Percentiles rank a stretch among this genome's conserved stretches.
phyloP scores from a whole-genome alignment of 164 flowering plant species.

The Vitis cinerea region DNA sequence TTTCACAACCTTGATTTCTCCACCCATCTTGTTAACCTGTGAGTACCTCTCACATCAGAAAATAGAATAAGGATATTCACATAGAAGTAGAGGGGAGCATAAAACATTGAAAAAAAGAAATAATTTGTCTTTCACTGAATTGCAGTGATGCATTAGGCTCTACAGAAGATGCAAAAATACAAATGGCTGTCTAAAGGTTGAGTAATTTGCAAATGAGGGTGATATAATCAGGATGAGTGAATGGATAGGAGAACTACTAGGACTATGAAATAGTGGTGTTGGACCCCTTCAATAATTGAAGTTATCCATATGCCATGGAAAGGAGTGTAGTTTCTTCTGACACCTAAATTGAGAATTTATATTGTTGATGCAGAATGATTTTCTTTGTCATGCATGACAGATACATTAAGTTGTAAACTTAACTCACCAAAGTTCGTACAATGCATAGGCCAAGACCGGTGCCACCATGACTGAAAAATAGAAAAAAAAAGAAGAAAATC shows the following conservation, averaged over 20 bases:
- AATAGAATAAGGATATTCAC: background rate
- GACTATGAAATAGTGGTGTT: no score
- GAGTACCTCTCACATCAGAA: slow-evolving; percentile 1
- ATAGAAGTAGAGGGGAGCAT: background rate
- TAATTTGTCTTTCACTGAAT: background rate
- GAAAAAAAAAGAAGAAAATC: slow-evolving; percentile 5
- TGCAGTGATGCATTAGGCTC: background rate
- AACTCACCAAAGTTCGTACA: slow-evolving; percentile 82
- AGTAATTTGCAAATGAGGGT: no score
- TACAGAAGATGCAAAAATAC: background rate
- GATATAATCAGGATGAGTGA: no score
- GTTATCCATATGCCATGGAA: background rate
- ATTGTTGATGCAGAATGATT: background rate
- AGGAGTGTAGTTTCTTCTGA: background rate
- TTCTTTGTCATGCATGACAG: background rate
- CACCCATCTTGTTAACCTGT: slow-evolving; percentile 94
- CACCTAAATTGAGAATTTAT: background rate
- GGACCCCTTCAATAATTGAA: no score
- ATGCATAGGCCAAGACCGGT: slow-evolving; percentile 98
- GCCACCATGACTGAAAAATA: slow-evolving; percentile 86
- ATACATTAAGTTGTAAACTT: background rate
- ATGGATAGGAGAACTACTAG: no score
- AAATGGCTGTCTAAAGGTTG: no score
- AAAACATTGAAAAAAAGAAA: background rate
- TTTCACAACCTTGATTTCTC: slow-evolving; percentile 86